Conservation (phyloP, 2,329 filamentous ascomycete genomes). For the Alternaria atra region DNA sequence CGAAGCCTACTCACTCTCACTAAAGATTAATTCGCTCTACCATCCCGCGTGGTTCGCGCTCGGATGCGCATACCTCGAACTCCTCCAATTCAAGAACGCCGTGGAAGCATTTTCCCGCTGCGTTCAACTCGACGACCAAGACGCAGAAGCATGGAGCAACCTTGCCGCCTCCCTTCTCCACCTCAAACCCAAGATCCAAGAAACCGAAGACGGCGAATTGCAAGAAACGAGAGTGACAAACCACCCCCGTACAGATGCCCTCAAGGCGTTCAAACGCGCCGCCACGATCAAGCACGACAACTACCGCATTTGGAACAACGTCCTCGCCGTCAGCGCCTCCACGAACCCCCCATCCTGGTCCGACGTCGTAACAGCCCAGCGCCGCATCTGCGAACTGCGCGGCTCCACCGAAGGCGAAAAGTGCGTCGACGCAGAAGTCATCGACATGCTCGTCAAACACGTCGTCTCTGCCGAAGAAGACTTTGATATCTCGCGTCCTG, state of each 20-base stretch:
- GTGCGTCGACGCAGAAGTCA: conserved; percentile 77
- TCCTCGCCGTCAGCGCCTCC: conserved; percentile 84
- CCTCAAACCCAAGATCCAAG: conserved; percentile 61
- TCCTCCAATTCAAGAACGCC: conserved; percentile 79
- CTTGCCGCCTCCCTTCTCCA: conserved; percentile 83
- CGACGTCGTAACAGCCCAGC: conserved; percentile 79
- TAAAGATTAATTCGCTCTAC: conserved; percentile 81
- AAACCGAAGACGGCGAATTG: conserved; percentile 45
- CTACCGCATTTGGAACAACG: conserved; percentile 96
- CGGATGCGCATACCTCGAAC: conserved; percentile 84
- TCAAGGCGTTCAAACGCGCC: conserved; percentile 86
- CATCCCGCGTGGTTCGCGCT: conserved; percentile 87
- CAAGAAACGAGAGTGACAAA: conserved; percentile 50
- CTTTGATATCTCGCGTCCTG: conserved; percentile 56
- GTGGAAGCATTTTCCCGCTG: conserved; percentile 83
- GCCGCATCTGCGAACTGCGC: conserved; percentile 78
- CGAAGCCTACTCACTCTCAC: conserved; percentile 79
- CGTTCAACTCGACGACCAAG: conserved; percentile 85
- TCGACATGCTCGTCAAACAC: conserved; percentile 77
- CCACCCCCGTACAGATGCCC: conserved; percentile 72
- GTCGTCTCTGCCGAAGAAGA: conserved; percentile 59
- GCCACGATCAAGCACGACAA: conserved; percentile 84
- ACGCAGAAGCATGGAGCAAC: conserved; percentile 95
- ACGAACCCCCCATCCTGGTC: conserved; percentile 76
- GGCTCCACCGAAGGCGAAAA: conserved; percentile 73